These are phyloP conservation scores for Saccharomycopsis olivae DNA, from an alignment of 805 yeast genomes.

Conservation along the genomic window DNA sequence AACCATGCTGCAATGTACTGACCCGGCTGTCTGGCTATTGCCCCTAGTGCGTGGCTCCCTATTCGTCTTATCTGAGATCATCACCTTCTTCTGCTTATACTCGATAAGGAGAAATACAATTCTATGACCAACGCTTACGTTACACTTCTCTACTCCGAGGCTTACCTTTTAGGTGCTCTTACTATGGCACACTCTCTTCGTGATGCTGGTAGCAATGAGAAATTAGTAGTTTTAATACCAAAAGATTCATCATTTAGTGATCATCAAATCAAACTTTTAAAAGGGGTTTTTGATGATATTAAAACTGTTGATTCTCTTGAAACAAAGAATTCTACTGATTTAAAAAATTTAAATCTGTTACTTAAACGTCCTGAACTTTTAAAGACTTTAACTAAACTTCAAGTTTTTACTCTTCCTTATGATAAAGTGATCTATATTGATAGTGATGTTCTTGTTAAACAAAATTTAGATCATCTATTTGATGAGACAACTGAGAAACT, in stretches of 20 bases:
- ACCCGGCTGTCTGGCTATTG: too few species aligned
- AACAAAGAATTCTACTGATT: conserved; percentile 3
- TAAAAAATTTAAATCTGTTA: conserved; percentile 14
- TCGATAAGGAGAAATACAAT: too few species aligned
- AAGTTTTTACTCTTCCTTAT: conserved; percentile 37
- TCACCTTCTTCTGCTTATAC: too few species aligned
- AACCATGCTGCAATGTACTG: too few species aligned
- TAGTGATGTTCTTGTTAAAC: conserved; percentile 39
- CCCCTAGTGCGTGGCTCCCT: too few species aligned
- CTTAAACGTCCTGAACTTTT: conserved; percentile 42
- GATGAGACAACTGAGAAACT: neutral
- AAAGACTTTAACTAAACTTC: conserved; percentile 40
- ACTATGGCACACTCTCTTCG: conserved; percentile 34
- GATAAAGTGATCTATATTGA: conserved; percentile 51
- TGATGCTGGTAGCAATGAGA: neutral
- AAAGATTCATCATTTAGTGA: neutral
- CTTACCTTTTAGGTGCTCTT: conserved; percentile 48
- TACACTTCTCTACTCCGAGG: conserved; percentile 38
- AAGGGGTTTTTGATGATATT: conserved; percentile 20
- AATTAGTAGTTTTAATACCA: conserved; percentile 7
- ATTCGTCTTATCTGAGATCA: too few species aligned
- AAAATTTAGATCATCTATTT: conserved; percentile 13
- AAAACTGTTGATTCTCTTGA: conserved; percentile 8
- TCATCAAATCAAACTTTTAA: conserved; percentile 28
- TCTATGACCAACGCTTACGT: conserved; percentile 28